A percentile compares a stretch with the other conserved stretches of the same genome.
Conservation (phyloP, 768 basidiomycete genomes). For the Boletus subparvulus region DNA sequence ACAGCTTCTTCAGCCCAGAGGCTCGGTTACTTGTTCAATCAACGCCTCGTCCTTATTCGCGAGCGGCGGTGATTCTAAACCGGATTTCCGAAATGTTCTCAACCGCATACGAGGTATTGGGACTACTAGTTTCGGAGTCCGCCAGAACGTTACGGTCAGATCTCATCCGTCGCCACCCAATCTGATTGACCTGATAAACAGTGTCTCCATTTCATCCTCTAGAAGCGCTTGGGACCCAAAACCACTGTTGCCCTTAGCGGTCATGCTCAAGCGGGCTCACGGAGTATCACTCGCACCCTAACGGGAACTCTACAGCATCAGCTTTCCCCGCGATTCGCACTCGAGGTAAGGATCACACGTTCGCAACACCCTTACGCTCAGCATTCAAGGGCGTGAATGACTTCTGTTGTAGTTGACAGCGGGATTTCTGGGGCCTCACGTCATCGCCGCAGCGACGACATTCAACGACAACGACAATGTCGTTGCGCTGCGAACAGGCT, state of each 20-base stretch:
- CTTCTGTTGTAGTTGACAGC: constrained; percentile 37
- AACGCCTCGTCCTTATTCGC: constrained; percentile 51
- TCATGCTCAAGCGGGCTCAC: constrained; percentile 31
- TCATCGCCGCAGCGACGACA: constrained; percentile 41
- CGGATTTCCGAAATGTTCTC: constrained; percentile 28
- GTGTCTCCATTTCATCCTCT: constrained; percentile 16
- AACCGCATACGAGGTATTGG: constrained; percentile 39
- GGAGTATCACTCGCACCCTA: constrained; percentile 42
- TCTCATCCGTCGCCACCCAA: constrained; percentile 9
- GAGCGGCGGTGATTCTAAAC: constrained; percentile 30
- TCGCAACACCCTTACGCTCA: constrained; percentile 9
- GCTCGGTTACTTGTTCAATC: constrained; percentile 44
- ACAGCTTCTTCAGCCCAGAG: constrained; percentile 44
- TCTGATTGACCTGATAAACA: constrained; percentile 22
- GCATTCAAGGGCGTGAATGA: constrained; percentile 13
- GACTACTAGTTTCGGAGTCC: constrained; percentile 37
- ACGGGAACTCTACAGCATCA: constrained; percentile 75
- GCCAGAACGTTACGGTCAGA: constrained; percentile 46
- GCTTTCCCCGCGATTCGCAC: constrained; percentile 60
- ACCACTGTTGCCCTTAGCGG: constrained; percentile 44
- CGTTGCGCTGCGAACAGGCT: constrained; percentile 38
- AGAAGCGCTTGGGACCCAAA: constrained; percentile 51
- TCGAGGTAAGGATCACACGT: constrained; percentile 39
- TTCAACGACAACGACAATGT: constrained; percentile 52
- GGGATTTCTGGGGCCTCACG: constrained; percentile 41